These are phyloP conservation scores for Mimosa pudica DNA, from an alignment of 306 rosid species.

Conservation along the genomic window DNA sequence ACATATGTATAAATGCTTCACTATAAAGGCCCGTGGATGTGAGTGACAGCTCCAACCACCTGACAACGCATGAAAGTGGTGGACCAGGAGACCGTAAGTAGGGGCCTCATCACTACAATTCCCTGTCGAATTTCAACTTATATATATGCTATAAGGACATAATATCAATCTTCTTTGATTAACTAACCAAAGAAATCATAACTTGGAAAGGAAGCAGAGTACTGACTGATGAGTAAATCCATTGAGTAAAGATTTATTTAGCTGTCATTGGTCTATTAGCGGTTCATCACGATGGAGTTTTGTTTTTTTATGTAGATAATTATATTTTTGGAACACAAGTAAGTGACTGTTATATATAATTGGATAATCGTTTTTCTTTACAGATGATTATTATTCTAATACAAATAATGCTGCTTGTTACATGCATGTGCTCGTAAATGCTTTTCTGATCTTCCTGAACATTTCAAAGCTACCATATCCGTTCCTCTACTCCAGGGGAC, in stretches of 20 bases:
- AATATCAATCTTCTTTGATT: constrained; percentile 11
- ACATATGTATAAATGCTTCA: neutral
- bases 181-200: constrained; percentile 20
- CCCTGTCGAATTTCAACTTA: neutral
- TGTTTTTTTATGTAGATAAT: no score
- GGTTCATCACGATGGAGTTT: neutral
- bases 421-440: neutral
- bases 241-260: constrained; percentile 6
- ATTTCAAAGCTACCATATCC: neutral
- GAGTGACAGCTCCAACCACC: neutral
- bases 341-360: neutral
- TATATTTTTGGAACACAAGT: neutral
- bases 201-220: constrained; percentile 4
- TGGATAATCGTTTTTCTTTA: neutral
- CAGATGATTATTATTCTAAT: neutral
- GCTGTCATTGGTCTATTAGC: neutral
- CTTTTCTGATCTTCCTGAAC: neutral
- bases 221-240: neutral
- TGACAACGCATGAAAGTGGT: constrained; percentile 26
- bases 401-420: neutral
- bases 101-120: neutral
- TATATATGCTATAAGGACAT: constrained; percentile 15
- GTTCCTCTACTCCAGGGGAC: neutral
- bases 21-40: neutral
- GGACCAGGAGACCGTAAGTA: constrained; percentile 2